Conservation (phyloP, 73 alveolate species). For the Effrenium voratum region DNA sequence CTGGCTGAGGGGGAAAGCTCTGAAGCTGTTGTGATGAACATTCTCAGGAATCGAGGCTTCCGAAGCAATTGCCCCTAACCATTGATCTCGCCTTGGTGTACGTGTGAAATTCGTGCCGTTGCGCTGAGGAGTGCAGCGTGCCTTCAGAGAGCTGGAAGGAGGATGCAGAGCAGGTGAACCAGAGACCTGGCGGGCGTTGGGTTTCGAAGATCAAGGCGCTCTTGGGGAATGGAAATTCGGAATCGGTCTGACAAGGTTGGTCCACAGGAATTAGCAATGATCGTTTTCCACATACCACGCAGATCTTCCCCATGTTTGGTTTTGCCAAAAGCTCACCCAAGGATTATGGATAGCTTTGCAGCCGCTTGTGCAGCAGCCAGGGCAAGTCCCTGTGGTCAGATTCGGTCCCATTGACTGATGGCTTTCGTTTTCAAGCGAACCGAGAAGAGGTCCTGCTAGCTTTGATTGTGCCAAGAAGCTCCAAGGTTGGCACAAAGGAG, state of each 20-base stretch:
- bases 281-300: too few relatives aligned
- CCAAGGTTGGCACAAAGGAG: slow-evolving; percentile 65
- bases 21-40: not conserved
- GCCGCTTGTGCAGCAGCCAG: slow-evolving; percentile 45
- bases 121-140: slow-evolving; percentile 59
- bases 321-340: too few relatives aligned
- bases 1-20: too few relatives aligned
- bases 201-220: too few relatives aligned
- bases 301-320: too few relatives aligned
- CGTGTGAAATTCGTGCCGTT: not conserved
- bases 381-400: too few relatives aligned
- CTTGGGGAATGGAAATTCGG: too few relatives aligned
- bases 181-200: too few relatives aligned
- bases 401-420: not conserved
- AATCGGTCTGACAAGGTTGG: too few relatives aligned
- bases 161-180: not conserved
- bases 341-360: slow-evolving; percentile 70
- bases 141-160: slow-evolving; percentile 80
- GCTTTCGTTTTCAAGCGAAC: not conserved
- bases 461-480: not conserved
- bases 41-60: not conserved
- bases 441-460: not conserved
- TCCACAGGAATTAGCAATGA: too few relatives aligned
- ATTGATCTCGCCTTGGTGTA: not conserved
- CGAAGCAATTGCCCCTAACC: not conserved